phyloP scores from a whole-genome alignment of 371 early-diverging fungal genomes.

The Apophysomyces elegans region DNA sequence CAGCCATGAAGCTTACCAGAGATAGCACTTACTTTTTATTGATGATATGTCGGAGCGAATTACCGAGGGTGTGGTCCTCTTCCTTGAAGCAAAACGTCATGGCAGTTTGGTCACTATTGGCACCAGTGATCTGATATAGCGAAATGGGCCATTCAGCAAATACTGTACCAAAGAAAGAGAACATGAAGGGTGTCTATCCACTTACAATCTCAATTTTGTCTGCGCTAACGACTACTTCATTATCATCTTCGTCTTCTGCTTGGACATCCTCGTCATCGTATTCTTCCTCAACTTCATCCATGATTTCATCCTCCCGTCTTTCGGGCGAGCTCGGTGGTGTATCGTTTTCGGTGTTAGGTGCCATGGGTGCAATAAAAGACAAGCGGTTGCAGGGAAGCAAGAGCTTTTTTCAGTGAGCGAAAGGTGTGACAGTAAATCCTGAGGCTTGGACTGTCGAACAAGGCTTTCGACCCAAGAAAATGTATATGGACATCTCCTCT shows the following conservation, averaged over 20 bases:
- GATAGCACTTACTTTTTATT: slow-evolving; percentile 83
- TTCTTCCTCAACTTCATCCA: slow-evolving; percentile 24
- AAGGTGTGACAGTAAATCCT: background rate
- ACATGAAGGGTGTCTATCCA: background rate
- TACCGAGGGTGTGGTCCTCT: slow-evolving; percentile 98
- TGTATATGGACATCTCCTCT: no score
- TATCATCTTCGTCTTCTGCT: slow-evolving; percentile 33
- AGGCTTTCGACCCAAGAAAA: no score
- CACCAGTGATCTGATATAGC: slow-evolving; percentile 57
- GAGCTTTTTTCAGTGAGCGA: slow-evolving; percentile 5
- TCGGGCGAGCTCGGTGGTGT: slow-evolving; percentile 5
- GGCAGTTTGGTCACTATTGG: slow-evolving; percentile 71
- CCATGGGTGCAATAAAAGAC: background rate
- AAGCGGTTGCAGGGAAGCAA: background rate
- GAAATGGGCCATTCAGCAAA: no score
- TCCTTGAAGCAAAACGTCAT: slow-evolving; percentile 88
- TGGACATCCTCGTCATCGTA: slow-evolving; percentile 26
- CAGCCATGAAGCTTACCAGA: no score
- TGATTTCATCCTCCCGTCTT: slow-evolving; percentile 1
- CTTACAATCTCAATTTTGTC: slow-evolving; percentile 64
- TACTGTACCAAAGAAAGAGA: no score
- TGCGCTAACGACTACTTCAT: slow-evolving; percentile 35
- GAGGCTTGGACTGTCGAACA: background rate
- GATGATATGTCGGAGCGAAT: slow-evolving; percentile 89
- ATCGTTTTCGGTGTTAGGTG: background rate